phyloP scores from a whole-genome alignment of 2,329 filamentous ascomycete species.

The Blastomyces parvus region DNA sequence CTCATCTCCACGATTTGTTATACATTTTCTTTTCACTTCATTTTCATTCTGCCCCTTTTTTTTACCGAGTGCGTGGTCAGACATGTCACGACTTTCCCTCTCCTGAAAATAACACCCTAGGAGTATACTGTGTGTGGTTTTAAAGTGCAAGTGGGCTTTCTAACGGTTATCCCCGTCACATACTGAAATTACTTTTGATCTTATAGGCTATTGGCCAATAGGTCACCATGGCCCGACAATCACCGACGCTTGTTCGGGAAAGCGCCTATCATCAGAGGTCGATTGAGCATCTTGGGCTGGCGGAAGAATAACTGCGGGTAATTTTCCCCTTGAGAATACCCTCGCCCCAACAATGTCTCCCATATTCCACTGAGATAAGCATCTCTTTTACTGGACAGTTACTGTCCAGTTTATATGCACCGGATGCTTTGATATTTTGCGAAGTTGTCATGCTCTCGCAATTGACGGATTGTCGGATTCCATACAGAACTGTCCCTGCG shows the following conservation, averaged over 20 bases:
- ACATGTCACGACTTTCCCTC: neutral
- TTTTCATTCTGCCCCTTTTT: neutral
- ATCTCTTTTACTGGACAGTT: neutral
- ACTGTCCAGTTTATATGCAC: neutral
- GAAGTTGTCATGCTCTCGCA: neutral
- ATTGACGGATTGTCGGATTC: conserved; percentile 1
- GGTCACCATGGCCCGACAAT: neutral
- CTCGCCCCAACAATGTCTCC: neutral
- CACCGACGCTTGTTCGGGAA: neutral
- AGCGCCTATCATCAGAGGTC: neutral
- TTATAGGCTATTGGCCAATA: neutral
- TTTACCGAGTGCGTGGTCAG: neutral
- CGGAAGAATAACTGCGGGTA: neutral
- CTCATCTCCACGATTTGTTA: neutral
- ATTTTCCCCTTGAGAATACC: neutral
- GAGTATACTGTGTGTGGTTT: neutral
- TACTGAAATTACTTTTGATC: neutral
- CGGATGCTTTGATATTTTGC: neutral
- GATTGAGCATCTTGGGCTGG: neutral
- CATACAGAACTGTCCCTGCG: neutral
- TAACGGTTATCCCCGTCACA: neutral
- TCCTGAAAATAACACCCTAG: neutral
- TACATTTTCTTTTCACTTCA: neutral
- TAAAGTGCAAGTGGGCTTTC: neutral
- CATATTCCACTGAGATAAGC: neutral